These are phyloP conservation scores for Martiniozyma asiatica DNA, from an alignment of 1,139 yeast genomes.

Conservation along the genomic window DNA sequence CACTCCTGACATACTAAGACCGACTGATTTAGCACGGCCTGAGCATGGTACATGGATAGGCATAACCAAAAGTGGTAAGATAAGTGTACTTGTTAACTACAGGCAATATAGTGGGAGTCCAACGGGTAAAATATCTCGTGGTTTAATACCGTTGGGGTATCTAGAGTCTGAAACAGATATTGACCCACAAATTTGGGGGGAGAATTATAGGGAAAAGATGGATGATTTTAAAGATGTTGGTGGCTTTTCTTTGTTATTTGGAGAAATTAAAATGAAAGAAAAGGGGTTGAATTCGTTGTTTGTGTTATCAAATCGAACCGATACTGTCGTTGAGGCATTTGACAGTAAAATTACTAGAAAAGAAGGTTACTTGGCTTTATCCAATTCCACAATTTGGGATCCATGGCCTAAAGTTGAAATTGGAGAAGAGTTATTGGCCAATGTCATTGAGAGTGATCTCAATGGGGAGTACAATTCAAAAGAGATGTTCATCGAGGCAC, in stretches of 20 bases:
- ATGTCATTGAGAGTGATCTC: constrained; percentile 26
- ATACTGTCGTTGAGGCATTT: constrained; percentile 22
- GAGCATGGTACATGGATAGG: constrained; percentile 95
- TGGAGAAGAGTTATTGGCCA: constrained; percentile 37
- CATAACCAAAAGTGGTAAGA: constrained; percentile 42
- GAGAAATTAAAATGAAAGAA: constrained; percentile 40
- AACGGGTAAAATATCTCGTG: constrained; percentile 50
- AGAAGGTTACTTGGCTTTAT: constrained; percentile 36
- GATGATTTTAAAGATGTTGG: constrained; percentile 44
- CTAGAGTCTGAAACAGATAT: constrained; percentile 26
- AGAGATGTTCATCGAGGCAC: constrained; percentile 33
- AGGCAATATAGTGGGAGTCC: constrained; percentile 29
- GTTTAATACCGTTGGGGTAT: constrained; percentile 52
- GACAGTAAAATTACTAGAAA: constrained; percentile 10
- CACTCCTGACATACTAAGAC: constrained; percentile 38
- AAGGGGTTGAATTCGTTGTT: too few species aligned
- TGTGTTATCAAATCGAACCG: constrained; percentile 37
- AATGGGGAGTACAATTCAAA: constrained; percentile 20
- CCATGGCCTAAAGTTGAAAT: constrained; percentile 65
- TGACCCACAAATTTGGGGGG: constrained; percentile 37
- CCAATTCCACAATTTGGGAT: constrained; percentile 47
- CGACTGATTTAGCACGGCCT: constrained; percentile 59
- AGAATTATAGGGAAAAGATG: constrained; percentile 23
- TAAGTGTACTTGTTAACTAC: constrained; percentile 70
- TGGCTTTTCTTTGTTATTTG: constrained; percentile 76